Evolutionary conservation across 2,329 filamentous ascomycete species (phyloP).

Genomic region (Exophiala mesophila): DNA sequence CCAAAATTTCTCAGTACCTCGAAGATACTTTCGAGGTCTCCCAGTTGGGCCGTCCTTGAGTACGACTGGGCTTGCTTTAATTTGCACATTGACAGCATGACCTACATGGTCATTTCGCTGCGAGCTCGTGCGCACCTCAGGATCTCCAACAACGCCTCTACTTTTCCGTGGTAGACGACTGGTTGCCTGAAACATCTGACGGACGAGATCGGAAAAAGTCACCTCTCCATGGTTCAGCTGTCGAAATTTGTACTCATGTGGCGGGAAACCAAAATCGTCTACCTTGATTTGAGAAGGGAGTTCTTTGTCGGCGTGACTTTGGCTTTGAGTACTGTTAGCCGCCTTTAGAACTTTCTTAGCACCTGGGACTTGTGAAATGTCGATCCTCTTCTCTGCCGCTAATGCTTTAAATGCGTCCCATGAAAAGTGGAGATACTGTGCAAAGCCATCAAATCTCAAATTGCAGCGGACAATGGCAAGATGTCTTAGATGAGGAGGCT

Average conservation of each 20-base stretch:
- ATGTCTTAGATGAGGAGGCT: conserved; percentile 54
- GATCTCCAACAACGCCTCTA: no score
- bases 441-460: conserved; percentile 41
- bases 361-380: conserved; percentile 13
- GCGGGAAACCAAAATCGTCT: no score
- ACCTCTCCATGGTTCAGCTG: conserved; percentile 39
- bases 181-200: no score
- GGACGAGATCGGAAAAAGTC: no score
- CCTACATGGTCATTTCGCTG: no score
- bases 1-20: conserved; percentile 28
- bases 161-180: no score
- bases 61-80: neutral
- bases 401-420: conserved; percentile 49
- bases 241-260: no score
- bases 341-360: conserved; percentile 11
- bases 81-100: no score
- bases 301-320: no score
- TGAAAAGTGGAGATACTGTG: conserved; percentile 54
- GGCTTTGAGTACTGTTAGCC: no score
- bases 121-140: no score
- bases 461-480: conserved; percentile 53
- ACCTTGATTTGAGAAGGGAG: no score
- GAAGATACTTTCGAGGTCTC: conserved; percentile 26
- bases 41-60: conserved; percentile 9
- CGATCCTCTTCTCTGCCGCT: conserved; percentile 43